These are phyloP conservation scores for Beauveria pseudobassiana DNA, from an alignment of 2,329 filamentous ascomycete genomes.

Conservation along the genomic window DNA sequence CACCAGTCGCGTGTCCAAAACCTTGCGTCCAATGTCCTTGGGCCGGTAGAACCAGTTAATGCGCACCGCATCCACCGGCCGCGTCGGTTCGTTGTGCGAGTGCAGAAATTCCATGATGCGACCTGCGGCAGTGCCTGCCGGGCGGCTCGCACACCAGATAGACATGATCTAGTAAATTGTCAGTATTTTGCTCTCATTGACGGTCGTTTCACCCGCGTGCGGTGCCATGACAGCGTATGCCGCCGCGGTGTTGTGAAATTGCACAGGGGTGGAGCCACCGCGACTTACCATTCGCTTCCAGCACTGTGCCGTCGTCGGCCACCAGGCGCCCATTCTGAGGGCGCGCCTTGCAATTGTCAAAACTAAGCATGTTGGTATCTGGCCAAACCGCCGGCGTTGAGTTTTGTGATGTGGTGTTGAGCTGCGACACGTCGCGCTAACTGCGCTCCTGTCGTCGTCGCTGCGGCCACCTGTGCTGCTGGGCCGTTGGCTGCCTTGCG, in stretches of 20 bases:
- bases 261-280: constrained; percentile 13
- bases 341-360: constrained; percentile 62
- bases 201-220: background rate
- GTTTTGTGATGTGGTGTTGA: constrained; percentile 26
- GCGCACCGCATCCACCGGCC: constrained; percentile 76
- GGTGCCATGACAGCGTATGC: background rate
- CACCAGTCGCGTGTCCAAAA: constrained; percentile 81
- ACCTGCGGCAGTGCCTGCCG: constrained; percentile 89
- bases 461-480: constrained; percentile 9
- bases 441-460: background rate
- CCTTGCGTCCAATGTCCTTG: constrained; percentile 88
- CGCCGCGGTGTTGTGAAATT: constrained; percentile 12
- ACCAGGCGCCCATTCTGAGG: constrained; percentile 71
- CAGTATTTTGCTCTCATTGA: background rate
- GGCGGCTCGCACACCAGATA: constrained; percentile 97
- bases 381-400: constrained; percentile 36
- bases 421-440: constrained; percentile 18
- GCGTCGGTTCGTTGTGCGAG: constrained; percentile 61
- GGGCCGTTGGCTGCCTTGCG: constrained; percentile 60
- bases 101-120: constrained; percentile 98
- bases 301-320: constrained; percentile 82
- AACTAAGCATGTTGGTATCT: constrained; percentile 83
- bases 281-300: constrained; percentile 72
- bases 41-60: constrained; percentile 99
- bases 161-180: constrained; percentile 54